Evolutionary conservation across 2,329 filamentous ascomycete species (phyloP), one percentile per base, ranked within the genome.

Genomic region (Cladosporium sp.): DNA sequence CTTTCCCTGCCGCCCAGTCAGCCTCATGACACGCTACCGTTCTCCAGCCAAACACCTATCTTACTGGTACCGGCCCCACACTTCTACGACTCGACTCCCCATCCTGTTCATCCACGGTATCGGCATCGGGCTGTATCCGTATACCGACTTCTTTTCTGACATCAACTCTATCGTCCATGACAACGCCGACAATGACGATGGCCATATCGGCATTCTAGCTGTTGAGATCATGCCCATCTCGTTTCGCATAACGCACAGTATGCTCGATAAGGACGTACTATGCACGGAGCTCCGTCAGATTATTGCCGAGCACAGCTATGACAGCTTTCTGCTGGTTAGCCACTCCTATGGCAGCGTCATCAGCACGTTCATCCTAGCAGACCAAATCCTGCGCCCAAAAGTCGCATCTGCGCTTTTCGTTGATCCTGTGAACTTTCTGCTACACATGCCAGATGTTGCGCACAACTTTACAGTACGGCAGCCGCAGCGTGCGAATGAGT

Each of bases 71-170:
- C 77, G 79, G 1, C 80, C 80, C 5, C 84, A 88, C 61, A 80
- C 73, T 1, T 82, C 80, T 1, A 74, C 73, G 43, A 78, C 72
- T 1, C 72, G 73, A 37, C 68, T 79, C 0, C 85, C 85, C 0
- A 67, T 88, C 7, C 66, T 89, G 3, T 88, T 87, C 67, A 73
- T 88, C 42, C 85, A 88, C 58, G 85, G 85, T 15, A 86, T 88
- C 43, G 84, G 84, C 37, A 74, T 88, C 51, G 85, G 85, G 0
- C 74, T 88, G 3, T 79, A 79, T 62, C 77, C 83, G 0, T 86
- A 88, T 57, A 69, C 75, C 9, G 64, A 68, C 12, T 85, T 85
- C 60, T 68, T 88, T 1, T 63, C 67, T 29, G 73, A 77, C 45
- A 65, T 86, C 32, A 73, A 75, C 54, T 62, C n/a, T n/a, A n/a